Evolutionary conservation across 2,329 filamentous ascomycete genomes (phyloP).

Genomic region (Emmonsiellopsis sp.): DNA sequence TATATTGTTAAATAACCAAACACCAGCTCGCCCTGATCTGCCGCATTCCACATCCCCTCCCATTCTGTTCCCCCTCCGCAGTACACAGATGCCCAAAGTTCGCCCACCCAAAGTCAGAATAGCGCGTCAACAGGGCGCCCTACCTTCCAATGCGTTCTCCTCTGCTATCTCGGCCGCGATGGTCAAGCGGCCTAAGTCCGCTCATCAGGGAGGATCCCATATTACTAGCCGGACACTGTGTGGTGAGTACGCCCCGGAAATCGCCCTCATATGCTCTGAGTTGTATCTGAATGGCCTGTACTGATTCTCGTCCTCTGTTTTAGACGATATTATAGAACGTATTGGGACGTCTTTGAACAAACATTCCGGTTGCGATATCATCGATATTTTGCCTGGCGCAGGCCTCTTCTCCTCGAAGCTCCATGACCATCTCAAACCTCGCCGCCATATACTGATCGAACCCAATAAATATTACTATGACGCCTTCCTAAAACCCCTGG

Average conservation of each 20-base stretch:
- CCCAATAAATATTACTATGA: constrained; percentile 52
- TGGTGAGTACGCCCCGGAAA: constrained; percentile 17
- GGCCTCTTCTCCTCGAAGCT: constrained; percentile 73
- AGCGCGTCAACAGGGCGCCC: not conserved
- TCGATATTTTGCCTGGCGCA: constrained; percentile 76
- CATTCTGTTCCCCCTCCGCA: too few relatives aligned
- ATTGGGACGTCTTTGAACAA: constrained; percentile 59
- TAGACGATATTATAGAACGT: constrained; percentile 61
- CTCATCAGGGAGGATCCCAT: constrained; percentile 10
- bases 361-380: constrained; percentile 69
- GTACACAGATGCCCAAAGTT: too few relatives aligned
- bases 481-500: constrained; percentile 52
- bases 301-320: not conserved
- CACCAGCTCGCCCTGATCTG: too few relatives aligned
- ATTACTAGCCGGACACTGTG: constrained; percentile 26
- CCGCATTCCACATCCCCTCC: too few relatives aligned
- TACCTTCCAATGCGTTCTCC: constrained; percentile 17
- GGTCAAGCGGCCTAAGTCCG: constrained; percentile 15
- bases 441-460: constrained; percentile 77
- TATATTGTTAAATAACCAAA: too few relatives aligned
- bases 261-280: too few relatives aligned
- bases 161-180: constrained; percentile 9
- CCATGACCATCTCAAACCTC: constrained; percentile 64
- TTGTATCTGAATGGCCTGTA: not conserved
- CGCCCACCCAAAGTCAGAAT: too few relatives aligned